A percentile compares a stretch with the other conserved stretches of the same genome.
Evolutionary conservation across 192 early-diverging fungal species (phyloP).

Genomic region (Dispira simplex): DNA sequence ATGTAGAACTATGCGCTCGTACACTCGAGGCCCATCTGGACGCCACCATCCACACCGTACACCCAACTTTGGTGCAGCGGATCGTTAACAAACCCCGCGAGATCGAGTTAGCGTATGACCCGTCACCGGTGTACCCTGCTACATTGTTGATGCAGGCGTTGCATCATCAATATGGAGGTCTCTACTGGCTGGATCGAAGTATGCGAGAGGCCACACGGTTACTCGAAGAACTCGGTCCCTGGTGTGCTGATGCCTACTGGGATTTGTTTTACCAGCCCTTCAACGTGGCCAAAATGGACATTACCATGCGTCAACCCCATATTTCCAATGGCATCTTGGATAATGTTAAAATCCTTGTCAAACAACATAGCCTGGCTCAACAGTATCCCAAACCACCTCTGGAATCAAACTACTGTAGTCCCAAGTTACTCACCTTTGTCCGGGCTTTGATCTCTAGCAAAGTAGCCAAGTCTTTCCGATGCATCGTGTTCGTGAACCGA

Average conservation of each 20-base stretch:
- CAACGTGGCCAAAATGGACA: not conserved
- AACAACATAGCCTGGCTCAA: not conserved
- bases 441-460: constrained; percentile 36
- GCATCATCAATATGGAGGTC: constrained; percentile 16
- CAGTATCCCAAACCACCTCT: not conserved
- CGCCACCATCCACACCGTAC: constrained; percentile 39
- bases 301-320: not conserved
- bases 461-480: constrained; percentile 44
- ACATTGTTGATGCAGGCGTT: constrained; percentile 28
- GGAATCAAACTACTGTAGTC: not conserved
- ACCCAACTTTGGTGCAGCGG: not conserved
- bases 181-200: constrained; percentile 23
- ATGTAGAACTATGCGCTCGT: constrained; percentile 20
- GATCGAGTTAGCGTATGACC: constrained; percentile 28
- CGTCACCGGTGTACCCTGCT: constrained; percentile 22
- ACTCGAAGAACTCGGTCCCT: constrained; percentile 50
- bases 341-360: not conserved
- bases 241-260: constrained; percentile 63
- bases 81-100: constrained; percentile 28
- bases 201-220: constrained; percentile 24
- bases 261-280: constrained; percentile 14
- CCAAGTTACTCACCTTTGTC: constrained; percentile 54
- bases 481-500: constrained; percentile 74
- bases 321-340: not conserved
- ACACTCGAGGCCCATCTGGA: constrained; percentile 39